phyloP scores from a whole-genome alignment of 148 eudicot species.

The Euryodendron excelsum region DNA sequence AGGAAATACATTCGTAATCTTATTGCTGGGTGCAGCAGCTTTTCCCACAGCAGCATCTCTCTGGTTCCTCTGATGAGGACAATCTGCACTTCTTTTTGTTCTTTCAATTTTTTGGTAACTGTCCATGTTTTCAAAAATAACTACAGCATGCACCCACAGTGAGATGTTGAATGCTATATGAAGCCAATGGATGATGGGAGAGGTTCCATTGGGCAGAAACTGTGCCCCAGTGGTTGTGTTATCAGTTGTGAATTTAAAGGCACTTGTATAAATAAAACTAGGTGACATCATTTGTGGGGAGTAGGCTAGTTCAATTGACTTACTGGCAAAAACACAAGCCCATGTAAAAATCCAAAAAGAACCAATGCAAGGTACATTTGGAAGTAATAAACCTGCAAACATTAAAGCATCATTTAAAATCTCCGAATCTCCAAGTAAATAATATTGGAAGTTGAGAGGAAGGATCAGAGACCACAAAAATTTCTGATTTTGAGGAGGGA shows the following conservation, averaged over 20 bases:
- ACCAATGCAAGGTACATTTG: constrained; percentile 74
- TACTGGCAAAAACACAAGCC: constrained; percentile 72
- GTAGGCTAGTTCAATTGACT: constrained; percentile 9
- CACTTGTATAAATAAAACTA: neutral
- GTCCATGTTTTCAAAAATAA: neutral
- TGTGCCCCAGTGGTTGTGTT: neutral
- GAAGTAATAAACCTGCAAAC: constrained; percentile 67
- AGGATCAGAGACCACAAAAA: constrained; percentile 54
- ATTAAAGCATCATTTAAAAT: neutral
- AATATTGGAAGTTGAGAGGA: constrained; percentile 2
- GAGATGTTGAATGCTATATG: neutral
- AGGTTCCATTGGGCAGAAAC: neutral
- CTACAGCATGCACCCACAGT: neutral
- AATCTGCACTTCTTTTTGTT: neutral
- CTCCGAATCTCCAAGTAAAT: neutral
- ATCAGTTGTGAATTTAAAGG: neutral
- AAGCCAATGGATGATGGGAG: neutral
- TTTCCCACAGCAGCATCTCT: neutral
- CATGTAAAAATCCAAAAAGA: constrained; percentile 68
- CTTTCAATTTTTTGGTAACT: neutral
- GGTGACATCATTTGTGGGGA: neutral
- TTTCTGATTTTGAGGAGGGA: constrained; percentile 59
- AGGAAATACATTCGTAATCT: too few species aligned
- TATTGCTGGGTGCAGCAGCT: too few species aligned
- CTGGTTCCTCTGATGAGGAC: neutral